Conservation (phyloP, 768 basidiomycete genomes). For the Hericium erinaceus region DNA sequence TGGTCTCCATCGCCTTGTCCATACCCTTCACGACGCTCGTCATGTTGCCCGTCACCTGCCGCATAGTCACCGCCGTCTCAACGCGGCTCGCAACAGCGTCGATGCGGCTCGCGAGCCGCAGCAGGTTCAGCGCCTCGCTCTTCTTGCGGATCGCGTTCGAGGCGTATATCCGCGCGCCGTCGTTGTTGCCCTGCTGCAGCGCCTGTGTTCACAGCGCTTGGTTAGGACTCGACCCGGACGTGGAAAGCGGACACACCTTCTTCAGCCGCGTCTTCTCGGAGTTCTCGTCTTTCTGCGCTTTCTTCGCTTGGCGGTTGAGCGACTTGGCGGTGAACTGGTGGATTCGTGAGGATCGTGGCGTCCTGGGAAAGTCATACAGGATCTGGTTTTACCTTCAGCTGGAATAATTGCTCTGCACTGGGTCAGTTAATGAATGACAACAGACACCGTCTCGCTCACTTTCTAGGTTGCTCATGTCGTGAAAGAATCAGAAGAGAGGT, state of each 20-base stretch:
- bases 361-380: not conserved
- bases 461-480: conserved; percentile 72
- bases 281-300: conserved; percentile 92
- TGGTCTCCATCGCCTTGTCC: conserved; percentile 98
- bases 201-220: conserved; percentile 44
- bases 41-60: conserved; percentile 94
- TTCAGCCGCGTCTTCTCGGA: conserved; percentile 85
- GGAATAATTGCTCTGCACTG: conserved; percentile 85
- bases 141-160: conserved; percentile 98
- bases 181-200: conserved; percentile 90
- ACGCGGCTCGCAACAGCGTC: conserved; percentile 96
- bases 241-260: conserved; percentile 48
- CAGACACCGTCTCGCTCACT: conserved; percentile 43
- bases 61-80: conserved; percentile 98
- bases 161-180: conserved; percentile 96
- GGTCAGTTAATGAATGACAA: conserved; percentile 20
- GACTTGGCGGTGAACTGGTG: conserved; percentile 95
- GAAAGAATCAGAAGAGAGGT: not conserved
- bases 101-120: conserved; percentile 83
- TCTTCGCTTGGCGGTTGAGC: conserved; percentile 89
- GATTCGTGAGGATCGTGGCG: not conserved
- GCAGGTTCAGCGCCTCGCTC: conserved; percentile 84
- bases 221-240: not conserved
- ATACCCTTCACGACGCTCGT: conserved; percentile 92
- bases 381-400: conserved; percentile 68